These are phyloP conservation scores for Blastocystis sp. DNA, from an alignment of 352 stramenopile species.

Conservation along the genomic window DNA sequence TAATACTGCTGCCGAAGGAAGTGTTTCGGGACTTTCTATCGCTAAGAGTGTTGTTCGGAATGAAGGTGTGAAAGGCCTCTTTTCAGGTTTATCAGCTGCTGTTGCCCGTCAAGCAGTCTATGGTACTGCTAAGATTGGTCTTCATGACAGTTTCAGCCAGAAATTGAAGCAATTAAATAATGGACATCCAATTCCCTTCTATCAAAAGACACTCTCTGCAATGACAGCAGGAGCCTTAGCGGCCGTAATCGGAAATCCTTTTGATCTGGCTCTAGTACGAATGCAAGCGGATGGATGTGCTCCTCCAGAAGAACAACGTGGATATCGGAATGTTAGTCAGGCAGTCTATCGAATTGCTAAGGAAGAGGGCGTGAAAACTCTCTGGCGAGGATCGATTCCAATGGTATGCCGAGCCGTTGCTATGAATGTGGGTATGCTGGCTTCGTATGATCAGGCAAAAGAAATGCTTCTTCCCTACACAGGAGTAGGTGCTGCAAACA, in stretches of 20 bases:
- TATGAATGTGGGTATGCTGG: constrained; percentile 98
- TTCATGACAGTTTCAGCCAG: constrained; percentile 65
- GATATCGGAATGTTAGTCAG: constrained; percentile 98
- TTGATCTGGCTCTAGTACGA: constrained; percentile 90
- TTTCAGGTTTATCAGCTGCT: constrained; percentile 75
- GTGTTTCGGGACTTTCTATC: constrained; percentile 73
- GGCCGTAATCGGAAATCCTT: constrained; percentile 89
- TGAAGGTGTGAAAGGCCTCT: constrained; percentile 75
- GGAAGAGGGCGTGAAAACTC: constrained; percentile 78
- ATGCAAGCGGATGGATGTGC: constrained; percentile 92
- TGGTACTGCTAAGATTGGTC: constrained; percentile 68
- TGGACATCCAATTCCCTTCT: constrained; percentile 64
- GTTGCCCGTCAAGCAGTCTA: constrained; percentile 69
- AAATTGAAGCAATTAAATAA: constrained; percentile 63
- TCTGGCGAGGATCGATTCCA: constrained; percentile 81
- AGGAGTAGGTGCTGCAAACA: constrained; percentile 29
- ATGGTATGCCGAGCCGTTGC: constrained; percentile 88
- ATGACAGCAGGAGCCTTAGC: constrained; percentile 65
- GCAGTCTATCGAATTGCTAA: constrained; percentile 79
- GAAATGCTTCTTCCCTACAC: constrained; percentile 54
- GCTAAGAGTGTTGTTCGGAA: constrained; percentile 74
- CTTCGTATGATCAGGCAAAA: constrained; percentile 92
- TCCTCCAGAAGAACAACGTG: constrained; percentile 78
- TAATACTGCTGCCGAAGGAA: constrained; percentile 67
- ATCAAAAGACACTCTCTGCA: constrained; percentile 63